A percentile compares a stretch with the other conserved stretches of the same genome.
phyloP scores from a whole-genome alignment of 163 green algal species.

The Scenedesmus sp. region DNA sequence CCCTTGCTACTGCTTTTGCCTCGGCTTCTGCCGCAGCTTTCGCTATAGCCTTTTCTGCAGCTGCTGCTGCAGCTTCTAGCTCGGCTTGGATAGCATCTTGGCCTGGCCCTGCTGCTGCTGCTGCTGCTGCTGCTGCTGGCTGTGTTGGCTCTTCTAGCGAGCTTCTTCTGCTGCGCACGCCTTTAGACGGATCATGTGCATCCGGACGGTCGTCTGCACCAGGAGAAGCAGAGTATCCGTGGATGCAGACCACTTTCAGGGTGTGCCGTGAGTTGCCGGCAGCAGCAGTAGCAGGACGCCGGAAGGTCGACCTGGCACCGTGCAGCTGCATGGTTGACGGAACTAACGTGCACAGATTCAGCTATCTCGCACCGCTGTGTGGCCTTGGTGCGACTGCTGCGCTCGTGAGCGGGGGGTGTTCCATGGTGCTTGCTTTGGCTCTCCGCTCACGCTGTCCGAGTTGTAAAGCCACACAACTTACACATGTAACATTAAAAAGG shows the following conservation, averaged over 20 bases:
- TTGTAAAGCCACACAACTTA: neutral
- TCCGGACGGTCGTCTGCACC: conserved; percentile 18
- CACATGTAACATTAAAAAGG: neutral
- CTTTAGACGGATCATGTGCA: neutral
- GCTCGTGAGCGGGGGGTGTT: conserved; percentile 21
- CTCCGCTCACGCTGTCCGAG: neutral
- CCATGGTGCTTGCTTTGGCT: neutral
- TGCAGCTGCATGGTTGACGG: neutral
- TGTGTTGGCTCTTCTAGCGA: neutral
- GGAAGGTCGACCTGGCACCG: neutral
- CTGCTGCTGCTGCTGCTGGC: neutral
- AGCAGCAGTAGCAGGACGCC: neutral
- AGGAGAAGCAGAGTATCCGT: neutral
- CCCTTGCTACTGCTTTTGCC: neutral
- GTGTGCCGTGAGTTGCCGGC: neutral
- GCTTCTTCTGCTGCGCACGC: neutral
- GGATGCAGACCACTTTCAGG: neutral
- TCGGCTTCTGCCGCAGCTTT: neutral
- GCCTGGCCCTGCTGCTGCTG: neutral
- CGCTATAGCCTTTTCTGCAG: neutral
- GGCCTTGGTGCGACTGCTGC: conserved; percentile 14
- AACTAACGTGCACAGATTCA: neutral
- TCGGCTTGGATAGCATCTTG: neutral
- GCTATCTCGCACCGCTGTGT: conserved; percentile 22
- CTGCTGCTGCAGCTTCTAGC: neutral